Evolutionary conservation across 805 yeast species (phyloP).

Genomic region (Ogataea haglerorum): DNA sequence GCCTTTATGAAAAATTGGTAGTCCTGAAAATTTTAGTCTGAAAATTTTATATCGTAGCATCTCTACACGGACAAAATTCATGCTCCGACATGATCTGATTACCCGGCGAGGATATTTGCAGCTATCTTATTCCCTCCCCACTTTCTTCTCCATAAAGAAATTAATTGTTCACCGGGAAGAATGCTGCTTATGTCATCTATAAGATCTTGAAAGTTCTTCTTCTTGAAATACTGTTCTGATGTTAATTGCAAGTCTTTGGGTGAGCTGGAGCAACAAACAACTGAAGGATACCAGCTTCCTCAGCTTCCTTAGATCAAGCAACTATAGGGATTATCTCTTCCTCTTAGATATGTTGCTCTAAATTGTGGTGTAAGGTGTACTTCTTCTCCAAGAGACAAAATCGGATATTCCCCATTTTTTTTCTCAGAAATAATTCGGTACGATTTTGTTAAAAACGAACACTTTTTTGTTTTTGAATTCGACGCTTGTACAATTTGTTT

Average conservation of each 20-base stretch:
- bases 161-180: neutral
- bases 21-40: slow-evolving; percentile 6
- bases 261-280: too few species aligned
- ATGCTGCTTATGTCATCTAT: neutral
- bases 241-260: too few species aligned
- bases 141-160: slow-evolving; percentile 5
- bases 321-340: too few species aligned
- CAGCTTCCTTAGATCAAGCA: too few species aligned
- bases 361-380: slow-evolving; percentile 3
- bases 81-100: neutral
- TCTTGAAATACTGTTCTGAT: too few species aligned
- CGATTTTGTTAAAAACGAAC: slow-evolving; percentile 5
- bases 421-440: slow-evolving; percentile 4
- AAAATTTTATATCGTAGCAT: slow-evolving; percentile 1
- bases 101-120: slow-evolving; percentile 1
- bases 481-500: slow-evolving; percentile 1
- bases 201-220: too few species aligned
- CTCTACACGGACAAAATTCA: neutral
- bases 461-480: slow-evolving; percentile 7
- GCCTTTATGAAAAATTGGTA: slow-evolving; percentile 30
- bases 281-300: too few species aligned
- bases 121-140: neutral
- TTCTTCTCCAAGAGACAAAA: neutral
- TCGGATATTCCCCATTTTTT: slow-evolving; percentile 11
- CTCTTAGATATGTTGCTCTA: neutral